Evolutionary conservation across 2,329 filamentous ascomycete genomes (phyloP).

Genomic region (Pseudogymnoascus sp.): DNA sequence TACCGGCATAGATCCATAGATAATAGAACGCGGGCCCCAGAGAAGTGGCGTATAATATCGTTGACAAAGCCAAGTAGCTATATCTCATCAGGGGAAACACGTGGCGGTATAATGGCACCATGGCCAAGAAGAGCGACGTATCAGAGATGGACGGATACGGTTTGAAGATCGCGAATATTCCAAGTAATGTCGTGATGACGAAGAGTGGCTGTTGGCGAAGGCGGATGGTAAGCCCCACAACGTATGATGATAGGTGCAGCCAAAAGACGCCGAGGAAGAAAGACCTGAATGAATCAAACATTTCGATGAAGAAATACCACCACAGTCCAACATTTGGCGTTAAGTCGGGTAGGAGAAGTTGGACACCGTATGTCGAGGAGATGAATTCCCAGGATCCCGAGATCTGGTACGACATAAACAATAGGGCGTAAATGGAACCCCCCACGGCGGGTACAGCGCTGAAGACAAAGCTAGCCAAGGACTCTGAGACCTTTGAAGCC

Average conservation of each 20-base stretch:
- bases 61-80: constrained; percentile 74
- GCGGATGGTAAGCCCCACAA: constrained; percentile 74
- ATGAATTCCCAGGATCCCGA: constrained; percentile 85
- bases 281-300: constrained; percentile 94
- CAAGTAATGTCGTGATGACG: constrained; percentile 72
- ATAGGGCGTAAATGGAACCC: constrained; percentile 49
- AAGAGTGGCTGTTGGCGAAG: constrained; percentile 80
- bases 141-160: constrained; percentile 93
- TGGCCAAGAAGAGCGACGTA: constrained; percentile 72
- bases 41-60: constrained; percentile 77
- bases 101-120: constrained; percentile 82
- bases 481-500: constrained; percentile 27
- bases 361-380: constrained; percentile 81
- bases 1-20: constrained; percentile 95
- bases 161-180: constrained; percentile 91
- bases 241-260: constrained; percentile 86
- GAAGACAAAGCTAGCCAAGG: constrained; percentile 42
- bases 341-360: constrained; percentile 81
- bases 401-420: constrained; percentile 63
- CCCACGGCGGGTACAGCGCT: constrained; percentile 45
- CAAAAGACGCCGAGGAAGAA: constrained; percentile 99
- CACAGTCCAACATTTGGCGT: constrained; percentile 93
- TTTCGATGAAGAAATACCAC: constrained; percentile 99
- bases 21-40: constrained; percentile 94
- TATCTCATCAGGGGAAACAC: constrained; percentile 90